These are phyloP conservation scores for Clitocybe nebularis DNA, from an alignment of 1,284 basidiomycete species.

Conservation along the genomic window DNA sequence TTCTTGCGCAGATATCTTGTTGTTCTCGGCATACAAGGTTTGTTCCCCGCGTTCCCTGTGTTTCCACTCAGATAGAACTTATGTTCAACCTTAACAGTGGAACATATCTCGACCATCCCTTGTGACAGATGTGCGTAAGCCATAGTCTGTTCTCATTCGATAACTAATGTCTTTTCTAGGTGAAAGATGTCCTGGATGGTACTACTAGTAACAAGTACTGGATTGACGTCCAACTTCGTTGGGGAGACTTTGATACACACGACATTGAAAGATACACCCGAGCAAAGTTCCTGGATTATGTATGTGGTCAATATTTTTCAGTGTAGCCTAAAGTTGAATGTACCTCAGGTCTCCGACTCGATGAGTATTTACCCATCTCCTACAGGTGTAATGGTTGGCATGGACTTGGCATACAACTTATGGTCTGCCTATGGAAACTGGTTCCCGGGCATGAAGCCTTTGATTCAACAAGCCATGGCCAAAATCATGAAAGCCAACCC, in stretches of 20 bases:
- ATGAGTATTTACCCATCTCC: conserved; percentile 99
- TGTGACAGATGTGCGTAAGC: conserved; percentile 77
- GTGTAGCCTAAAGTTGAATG: conserved; percentile 5
- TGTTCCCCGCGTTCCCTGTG: conserved; percentile 9
- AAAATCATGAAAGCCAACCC: conserved; percentile 99
- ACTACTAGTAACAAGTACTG: conserved; percentile 99
- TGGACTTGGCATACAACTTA: conserved; percentile 97
- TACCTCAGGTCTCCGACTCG: conserved; percentile 75
- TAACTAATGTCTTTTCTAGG: conserved; percentile 35
- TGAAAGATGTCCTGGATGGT: conserved; percentile 94
- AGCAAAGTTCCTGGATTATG: conserved; percentile 97
- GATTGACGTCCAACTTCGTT: conserved; percentile 97
- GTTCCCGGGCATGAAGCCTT: conserved; percentile 98
- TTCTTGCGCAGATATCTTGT: conserved; percentile 91
- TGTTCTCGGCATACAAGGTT: conserved; percentile 94
- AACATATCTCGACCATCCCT: conserved; percentile 96
- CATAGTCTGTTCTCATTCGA: background rate
- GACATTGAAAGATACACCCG: conserved; percentile 97
- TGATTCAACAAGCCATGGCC: conserved; percentile 98
- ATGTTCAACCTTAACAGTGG: conserved; percentile 56
- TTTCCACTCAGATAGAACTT: background rate
- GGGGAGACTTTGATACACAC: conserved; percentile 99
- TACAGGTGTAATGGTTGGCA: conserved; percentile 97
- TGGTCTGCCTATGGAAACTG: conserved; percentile 99
- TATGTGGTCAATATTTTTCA: conserved; percentile 29